Conservation (phyloP, 768 basidiomycete genomes). For the Sistotremastrum niveocremeum region DNA sequence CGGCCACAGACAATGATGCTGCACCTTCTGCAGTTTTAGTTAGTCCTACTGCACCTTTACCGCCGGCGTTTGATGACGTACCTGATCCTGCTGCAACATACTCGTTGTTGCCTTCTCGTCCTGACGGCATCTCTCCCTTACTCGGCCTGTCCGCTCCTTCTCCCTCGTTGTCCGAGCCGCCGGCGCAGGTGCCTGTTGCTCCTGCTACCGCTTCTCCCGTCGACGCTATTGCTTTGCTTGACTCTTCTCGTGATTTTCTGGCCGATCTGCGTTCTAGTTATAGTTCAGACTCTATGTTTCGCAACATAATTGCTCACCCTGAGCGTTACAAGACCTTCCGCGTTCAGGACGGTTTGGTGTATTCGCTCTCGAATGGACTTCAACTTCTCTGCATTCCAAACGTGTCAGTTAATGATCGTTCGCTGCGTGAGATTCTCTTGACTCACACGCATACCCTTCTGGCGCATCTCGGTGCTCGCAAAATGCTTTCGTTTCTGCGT, state of each 20-base stretch:
- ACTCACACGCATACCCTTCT: constrained; percentile 21
- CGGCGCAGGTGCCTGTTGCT: no score
- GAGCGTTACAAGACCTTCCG: constrained; percentile 7
- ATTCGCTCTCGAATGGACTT: neutral
- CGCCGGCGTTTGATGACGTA: no score
- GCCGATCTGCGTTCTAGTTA: neutral
- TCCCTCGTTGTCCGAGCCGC: no score
- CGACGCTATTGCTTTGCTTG: no score
- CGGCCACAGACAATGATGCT: no score
- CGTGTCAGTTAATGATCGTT: constrained; percentile 7
- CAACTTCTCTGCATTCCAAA: neutral
- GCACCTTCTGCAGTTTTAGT: no score
- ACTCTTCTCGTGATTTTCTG: neutral
- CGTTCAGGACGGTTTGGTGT: neutral
- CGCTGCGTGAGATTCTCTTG: constrained; percentile 11
- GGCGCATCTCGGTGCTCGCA: constrained; percentile 23
- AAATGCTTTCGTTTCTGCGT: constrained; percentile 20
- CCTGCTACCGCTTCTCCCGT: no score
- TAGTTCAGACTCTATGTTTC: neutral
- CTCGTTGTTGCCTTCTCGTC: no score
- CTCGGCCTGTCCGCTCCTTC: no score
- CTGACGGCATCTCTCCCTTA: no score
- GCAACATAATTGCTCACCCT: neutral
- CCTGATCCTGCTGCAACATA: no score
- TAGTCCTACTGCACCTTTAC: no score